Percentiles rank a stretch among this genome's conserved stretches.
phyloP scores from a whole-genome alignment of 2,329 filamentous ascomycete genomes.

The Paecilomyces dactylethromorphus region DNA sequence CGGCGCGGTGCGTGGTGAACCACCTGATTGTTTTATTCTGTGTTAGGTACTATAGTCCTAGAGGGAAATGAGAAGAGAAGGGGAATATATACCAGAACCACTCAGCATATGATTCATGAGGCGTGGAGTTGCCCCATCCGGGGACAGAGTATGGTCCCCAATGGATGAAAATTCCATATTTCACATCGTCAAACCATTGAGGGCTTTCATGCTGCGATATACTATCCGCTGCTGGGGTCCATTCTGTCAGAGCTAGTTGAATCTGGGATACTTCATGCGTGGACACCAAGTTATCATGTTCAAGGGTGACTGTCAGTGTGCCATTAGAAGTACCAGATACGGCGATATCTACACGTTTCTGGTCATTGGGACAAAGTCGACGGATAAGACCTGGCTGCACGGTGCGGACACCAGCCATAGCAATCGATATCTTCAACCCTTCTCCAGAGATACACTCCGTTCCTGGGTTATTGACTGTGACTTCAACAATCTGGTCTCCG shows the following conservation, averaged over 20 bases:
- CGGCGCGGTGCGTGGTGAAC: slow-evolving; percentile 44
- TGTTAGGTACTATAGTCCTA: slow-evolving; percentile 7
- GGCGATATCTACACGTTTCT: slow-evolving; percentile 33
- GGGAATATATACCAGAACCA: slow-evolving; percentile 18
- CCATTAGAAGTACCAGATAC: slow-evolving; percentile 23
- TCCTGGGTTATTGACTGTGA: slow-evolving; percentile 33
- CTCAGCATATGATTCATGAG: slow-evolving; percentile 35
- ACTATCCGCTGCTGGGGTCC: slow-evolving; percentile 4
- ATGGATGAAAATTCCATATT: slow-evolving; percentile 57
- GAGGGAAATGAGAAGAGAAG: not conserved
- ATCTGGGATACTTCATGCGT: not conserved
- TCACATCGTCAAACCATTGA: slow-evolving; percentile 49
- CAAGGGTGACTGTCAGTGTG: slow-evolving; percentile 14
- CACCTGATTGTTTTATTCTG: slow-evolving; percentile 28
- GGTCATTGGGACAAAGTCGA: slow-evolving; percentile 40
- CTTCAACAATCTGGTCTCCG: slow-evolving; percentile 36
- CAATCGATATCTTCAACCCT: slow-evolving; percentile 24
- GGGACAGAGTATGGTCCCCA: slow-evolving; percentile 53
- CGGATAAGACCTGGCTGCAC: slow-evolving; percentile 24
- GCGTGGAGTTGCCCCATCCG: slow-evolving; percentile 44
- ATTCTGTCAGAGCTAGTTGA: slow-evolving; percentile 3
- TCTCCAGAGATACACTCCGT: slow-evolving; percentile 26
- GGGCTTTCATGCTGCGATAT: slow-evolving; percentile 36
- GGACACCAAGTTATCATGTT: not conserved
- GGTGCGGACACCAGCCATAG: slow-evolving; percentile 16